These are phyloP conservation scores for Madurella fahalii DNA, from an alignment of 2,329 filamentous ascomycete species.

Conservation along the genomic window DNA sequence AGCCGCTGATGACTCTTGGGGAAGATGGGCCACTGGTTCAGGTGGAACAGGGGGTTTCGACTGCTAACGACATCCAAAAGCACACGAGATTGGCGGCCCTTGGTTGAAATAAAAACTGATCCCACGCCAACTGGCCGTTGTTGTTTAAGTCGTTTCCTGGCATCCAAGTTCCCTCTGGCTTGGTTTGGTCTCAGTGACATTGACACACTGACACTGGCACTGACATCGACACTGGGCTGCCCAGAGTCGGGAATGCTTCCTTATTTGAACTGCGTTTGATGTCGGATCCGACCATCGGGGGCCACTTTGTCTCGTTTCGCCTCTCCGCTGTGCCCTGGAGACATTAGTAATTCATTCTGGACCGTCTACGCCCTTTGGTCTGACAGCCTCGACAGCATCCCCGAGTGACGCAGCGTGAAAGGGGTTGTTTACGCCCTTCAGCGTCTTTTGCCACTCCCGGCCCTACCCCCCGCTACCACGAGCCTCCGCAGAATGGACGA, in stretches of 20 bases:
- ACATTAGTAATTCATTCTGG: neutral
- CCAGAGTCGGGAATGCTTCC: neutral
- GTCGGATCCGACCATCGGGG: neutral
- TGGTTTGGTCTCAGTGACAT: neutral
- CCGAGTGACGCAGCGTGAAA: neutral
- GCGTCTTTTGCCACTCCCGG: slow-evolving; percentile 11
- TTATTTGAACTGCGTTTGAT: neutral
- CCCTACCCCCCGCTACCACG: slow-evolving; percentile 11
- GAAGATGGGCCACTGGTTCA: slow-evolving; percentile 8
- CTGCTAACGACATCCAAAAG: neutral
- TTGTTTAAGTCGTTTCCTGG: slow-evolving; percentile 10
- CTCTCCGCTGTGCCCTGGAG: neutral
- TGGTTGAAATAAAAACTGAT: slow-evolving; percentile 18
- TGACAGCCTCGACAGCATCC: slow-evolving; percentile 13
- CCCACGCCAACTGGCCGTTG: slow-evolving; percentile 2
- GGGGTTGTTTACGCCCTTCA: neutral
- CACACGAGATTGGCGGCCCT: neutral
- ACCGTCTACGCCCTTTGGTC: slow-evolving; percentile 14
- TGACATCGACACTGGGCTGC: neutral
- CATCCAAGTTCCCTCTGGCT: neutral
- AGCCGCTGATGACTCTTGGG: too few species aligned
- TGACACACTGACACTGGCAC: neutral
- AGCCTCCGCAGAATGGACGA: slow-evolving; percentile 45
- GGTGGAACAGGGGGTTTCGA: slow-evolving; percentile 13
- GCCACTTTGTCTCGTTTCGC: neutral